Base-by-base conservation (phyloP, 192 early-diverging fungal genomes). In the Lobosporangium transversale region DNA sequence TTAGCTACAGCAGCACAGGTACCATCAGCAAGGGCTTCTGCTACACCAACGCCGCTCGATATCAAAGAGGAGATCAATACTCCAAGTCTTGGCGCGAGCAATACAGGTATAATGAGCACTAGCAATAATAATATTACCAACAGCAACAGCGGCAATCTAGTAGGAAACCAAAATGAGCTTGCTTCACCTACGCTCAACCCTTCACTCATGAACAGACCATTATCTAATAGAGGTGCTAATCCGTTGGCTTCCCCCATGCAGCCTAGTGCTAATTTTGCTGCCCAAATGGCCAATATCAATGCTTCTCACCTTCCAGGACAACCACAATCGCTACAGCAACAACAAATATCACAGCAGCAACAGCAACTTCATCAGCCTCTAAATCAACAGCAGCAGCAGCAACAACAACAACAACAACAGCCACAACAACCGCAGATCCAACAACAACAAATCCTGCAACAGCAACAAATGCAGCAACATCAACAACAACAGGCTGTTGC, bases 21-120 rank as follows among this genome's bases (percentile, higher is more conserved):
- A 30, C 21, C 56, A 30, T 23, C 45, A 43, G 42, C 32, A 45
- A 36, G 36, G 37, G 6, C 53, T 26, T 24, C 27, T 8, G 26
- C 51, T 1, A 48, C 63, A 24, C 33, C 62, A 11, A 27, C 63
- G 15, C 30, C 63, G 1, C 47, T 15, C 7, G 58, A 60, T 26
- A 36, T 75, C 26, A 74, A 74, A 23, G 70, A 74, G 48, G 70
- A 74, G 35, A 50, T n/a, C n/a, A n/a, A n/a, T n/a, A n/a, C n/a
- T n/a, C n/a, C n/a, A n/a, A n/a, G n/a, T n/a, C n/a, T n/a, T n/a
- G n/a, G n/a, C n/a, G n/a, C n/a, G n/a, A n/a, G n/a, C n/a, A n/a
- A n/a, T n/a, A n/a, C 33, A 1, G 29, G 27, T 26, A 66, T 47
- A 12, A 43, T 59, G 1, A 58, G 47, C 30, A 14, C 37, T 18